Conservation (phyloP, 176 grass and related monocot species). For the Bromus sterilis region DNA sequence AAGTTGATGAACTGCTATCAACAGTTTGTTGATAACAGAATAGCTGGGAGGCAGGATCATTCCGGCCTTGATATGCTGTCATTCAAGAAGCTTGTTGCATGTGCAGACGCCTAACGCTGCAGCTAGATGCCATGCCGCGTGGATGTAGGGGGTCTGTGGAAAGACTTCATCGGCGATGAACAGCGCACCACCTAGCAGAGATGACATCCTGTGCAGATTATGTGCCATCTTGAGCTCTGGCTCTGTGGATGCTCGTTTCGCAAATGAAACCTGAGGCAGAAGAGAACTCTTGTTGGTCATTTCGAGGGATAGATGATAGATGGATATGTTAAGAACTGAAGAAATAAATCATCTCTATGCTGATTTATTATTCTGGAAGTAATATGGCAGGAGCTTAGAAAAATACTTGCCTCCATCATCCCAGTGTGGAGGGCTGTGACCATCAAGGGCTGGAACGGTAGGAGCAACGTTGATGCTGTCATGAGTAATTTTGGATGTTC, state of each 20-base stretch:
- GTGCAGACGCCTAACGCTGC: conserved; percentile 71
- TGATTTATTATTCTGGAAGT: background rate
- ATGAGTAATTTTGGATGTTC: conserved; percentile 92
- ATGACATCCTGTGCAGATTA: conserved; percentile 76
- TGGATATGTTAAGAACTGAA: background rate
- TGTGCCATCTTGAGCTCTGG: conserved; percentile 73
- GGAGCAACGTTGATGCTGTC: conserved; percentile 76
- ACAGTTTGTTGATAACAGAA: conserved; percentile 10
- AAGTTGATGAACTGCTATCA: conserved; percentile 30
- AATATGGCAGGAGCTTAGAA: background rate
- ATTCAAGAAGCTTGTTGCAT: conserved; percentile 89
- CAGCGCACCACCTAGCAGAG: conserved; percentile 67
- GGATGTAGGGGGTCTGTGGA: conserved; percentile 63
- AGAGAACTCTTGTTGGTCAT: background rate
- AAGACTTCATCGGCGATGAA: conserved; percentile 86
- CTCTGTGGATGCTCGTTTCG: conserved; percentile 51
- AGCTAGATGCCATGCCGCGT: conserved; percentile 89
- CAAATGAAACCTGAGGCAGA: conserved; percentile 58
- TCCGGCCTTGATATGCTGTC: background rate
- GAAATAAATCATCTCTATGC: background rate
- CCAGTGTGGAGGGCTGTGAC: conserved; percentile 90
- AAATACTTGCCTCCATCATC: conserved; percentile 84
- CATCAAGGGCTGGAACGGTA: conserved; percentile 92
- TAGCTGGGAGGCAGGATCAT: background rate
- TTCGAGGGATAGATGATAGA: background rate